Conservation (phyloP, 495 filamentous ascomycete species). For the Recurvomyces mirabilis region DNA sequence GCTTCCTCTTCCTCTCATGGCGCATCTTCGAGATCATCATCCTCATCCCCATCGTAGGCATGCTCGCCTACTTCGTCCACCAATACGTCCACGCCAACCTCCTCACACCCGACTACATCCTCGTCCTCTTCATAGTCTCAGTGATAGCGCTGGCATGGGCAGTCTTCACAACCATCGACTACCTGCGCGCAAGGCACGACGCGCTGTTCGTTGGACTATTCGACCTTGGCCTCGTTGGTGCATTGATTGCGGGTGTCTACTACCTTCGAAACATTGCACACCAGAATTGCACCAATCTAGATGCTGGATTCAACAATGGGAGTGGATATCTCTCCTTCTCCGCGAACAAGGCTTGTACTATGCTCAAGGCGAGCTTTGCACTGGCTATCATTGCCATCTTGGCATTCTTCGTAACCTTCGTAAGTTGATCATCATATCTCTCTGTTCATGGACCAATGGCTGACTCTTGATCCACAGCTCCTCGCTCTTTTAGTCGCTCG, state of each 20-base stretch:
- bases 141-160: constrained; percentile 71
- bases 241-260: constrained; percentile 70
- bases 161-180: constrained; percentile 68
- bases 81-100: constrained; percentile 55
- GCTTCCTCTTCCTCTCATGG: constrained; percentile 74
- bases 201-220: constrained; percentile 65
- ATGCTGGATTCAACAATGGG: constrained; percentile 20
- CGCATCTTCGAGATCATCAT: constrained; percentile 73
- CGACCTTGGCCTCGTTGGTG: constrained; percentile 71
- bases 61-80: constrained; percentile 79
- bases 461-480: constrained; percentile 21
- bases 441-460: not conserved
- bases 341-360: constrained; percentile 65
- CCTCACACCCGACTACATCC: constrained; percentile 68
- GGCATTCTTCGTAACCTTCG: constrained; percentile 65
- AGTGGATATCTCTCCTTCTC: constrained; percentile 41
- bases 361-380: constrained; percentile 80
- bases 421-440: constrained; percentile 15
- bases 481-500: constrained; percentile 32
- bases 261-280: constrained; percentile 57
- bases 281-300: constrained; percentile 53
- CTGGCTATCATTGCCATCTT: constrained; percentile 79
- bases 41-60: constrained; percentile 78
- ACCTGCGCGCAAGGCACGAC: constrained; percentile 59
- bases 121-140: constrained; percentile 83